Evolutionary conservation across 371 early-diverging fungal genomes (phyloP).

Genomic region (Quaeritorhiza haematococci): DNA sequence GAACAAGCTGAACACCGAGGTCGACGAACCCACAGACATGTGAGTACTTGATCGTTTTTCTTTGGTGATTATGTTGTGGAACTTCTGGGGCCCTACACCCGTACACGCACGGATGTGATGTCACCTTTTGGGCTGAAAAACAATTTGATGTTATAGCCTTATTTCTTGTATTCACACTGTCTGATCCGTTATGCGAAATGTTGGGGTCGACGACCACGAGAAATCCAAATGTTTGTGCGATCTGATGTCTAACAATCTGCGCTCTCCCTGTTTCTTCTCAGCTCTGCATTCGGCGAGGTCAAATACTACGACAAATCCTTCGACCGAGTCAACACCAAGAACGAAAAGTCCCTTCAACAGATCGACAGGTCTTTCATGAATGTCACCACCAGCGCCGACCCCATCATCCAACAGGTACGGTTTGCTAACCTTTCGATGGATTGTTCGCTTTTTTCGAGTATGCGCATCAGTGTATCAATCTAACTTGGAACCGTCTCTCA

Average conservation of each 20-base stretch:
- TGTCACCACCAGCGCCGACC: constrained; percentile 77
- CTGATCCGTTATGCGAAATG: constrained; percentile 18
- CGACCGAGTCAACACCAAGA: constrained; percentile 80
- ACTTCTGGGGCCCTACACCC: too few relatives aligned
- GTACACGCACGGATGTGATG: too few relatives aligned
- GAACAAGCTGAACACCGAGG: constrained; percentile 73
- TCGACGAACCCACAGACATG: constrained; percentile 72
- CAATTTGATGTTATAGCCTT: neutral
- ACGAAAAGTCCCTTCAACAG: constrained; percentile 68
- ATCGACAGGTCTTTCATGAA: constrained; percentile 69
- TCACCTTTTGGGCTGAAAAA: neutral
- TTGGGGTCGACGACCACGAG: too few relatives aligned
- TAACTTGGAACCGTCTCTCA: constrained; percentile 34
- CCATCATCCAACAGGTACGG: constrained; percentile 68
- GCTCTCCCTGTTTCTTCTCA: constrained; percentile 4
- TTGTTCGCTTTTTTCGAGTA: too few relatives aligned
- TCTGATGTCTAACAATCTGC: neutral
- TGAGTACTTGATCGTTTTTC: constrained; percentile 35
- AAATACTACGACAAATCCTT: constrained; percentile 76
- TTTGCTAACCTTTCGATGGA: too few relatives aligned
- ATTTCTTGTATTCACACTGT: constrained; percentile 38
- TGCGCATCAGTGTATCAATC: constrained; percentile 3
- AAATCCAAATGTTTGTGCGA: too few relatives aligned
- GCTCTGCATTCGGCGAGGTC: constrained; percentile 63
- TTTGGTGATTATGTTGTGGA: neutral